A percentile compares a stretch with the other conserved stretches of the same genome.
These are phyloP conservation scores for Nematocida major DNA, from an alignment of 371 early-diverging fungal genomes.

Conservation along the genomic window DNA sequence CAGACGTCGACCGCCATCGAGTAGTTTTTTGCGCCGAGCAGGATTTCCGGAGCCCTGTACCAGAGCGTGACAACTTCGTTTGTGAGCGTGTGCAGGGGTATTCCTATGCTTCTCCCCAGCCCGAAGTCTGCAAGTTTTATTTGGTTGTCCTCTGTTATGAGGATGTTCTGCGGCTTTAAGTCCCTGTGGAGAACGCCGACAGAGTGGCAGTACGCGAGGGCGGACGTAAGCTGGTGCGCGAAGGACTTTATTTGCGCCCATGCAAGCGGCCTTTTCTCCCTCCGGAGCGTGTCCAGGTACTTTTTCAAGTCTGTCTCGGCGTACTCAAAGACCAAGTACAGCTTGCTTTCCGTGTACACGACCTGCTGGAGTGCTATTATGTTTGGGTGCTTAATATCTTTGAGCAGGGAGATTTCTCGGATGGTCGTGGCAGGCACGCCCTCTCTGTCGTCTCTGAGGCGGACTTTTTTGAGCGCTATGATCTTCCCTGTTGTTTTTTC, in stretches of 20 bases:
- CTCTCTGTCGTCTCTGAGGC: slow-evolving; percentile 84
- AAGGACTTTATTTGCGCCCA: slow-evolving; percentile 47
- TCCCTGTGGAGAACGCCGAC: slow-evolving; percentile 90
- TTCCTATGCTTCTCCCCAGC: slow-evolving; percentile 56
- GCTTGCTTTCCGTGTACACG: slow-evolving; percentile 87
- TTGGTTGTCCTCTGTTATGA: slow-evolving; percentile 55
- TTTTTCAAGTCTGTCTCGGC: slow-evolving; percentile 94
- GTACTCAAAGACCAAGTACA: slow-evolving; percentile 93
- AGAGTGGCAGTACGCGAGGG: slow-evolving; percentile 91
- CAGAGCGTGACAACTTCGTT: slow-evolving; percentile 63
- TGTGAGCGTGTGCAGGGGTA: slow-evolving; percentile 62
- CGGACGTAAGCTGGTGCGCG: slow-evolving; percentile 86
- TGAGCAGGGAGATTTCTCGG: slow-evolving; percentile 85
- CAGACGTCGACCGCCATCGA: slow-evolving; percentile 74
- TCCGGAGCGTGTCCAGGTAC: slow-evolving; percentile 73
- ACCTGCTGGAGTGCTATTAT: slow-evolving; percentile 86
- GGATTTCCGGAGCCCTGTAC: slow-evolving; percentile 65
- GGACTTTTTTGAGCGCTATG: slow-evolving; percentile 92
- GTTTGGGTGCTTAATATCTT: slow-evolving; percentile 78
- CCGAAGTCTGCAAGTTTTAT: slow-evolving; percentile 65
- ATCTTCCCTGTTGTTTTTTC: slow-evolving; percentile 75
- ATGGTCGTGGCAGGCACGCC: slow-evolving; percentile 91
- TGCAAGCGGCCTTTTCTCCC: slow-evolving; percentile 64
- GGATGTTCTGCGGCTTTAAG: slow-evolving; percentile 74
- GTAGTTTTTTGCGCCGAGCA: slow-evolving; percentile 62